Base-by-base conservation (phyloP, 768 basidiomycete genomes). In the Mycena alexandri region DNA sequence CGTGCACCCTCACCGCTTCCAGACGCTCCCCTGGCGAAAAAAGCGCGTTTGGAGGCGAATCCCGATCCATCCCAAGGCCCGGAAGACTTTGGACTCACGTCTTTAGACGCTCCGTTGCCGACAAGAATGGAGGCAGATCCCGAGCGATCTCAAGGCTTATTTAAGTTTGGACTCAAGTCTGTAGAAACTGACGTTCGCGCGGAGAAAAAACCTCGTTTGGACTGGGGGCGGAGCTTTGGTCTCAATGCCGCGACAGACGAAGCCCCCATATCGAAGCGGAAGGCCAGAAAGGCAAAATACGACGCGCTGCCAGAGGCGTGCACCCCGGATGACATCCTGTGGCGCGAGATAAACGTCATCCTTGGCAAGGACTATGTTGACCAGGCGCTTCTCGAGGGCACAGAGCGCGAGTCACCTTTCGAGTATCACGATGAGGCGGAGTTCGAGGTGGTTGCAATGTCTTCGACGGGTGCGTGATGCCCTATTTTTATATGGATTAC, bases 271-370 rank as follows among this genome's bases (percentile, higher is more conserved):
- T 69, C 69, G 4, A 76, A 78, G 60, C 57, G 70, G 42, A 68
- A 75, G 2, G 74, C 77, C 72, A 65, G 74, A 69, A 69, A 73
- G 65, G 73, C 79, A 74, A 78, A 83, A 79, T 80, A 82, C 70
- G 74, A 83, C 47, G 76, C 77, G 38, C 71, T 84, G 2, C 87
- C 89, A 1, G 93, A 93, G 53, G 81, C 86, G 0, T 91, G 86
- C 72, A 91, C 93, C 3, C 71, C 86, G 17, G 92, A 90, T 24
- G 93, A 95, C 73, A 91, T 96, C 13, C 79, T 93, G 33, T 89
- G 86, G 79, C 86, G 83, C 54, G 95, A 98, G 63, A 85, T 96
- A 24, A 75, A 86, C 34, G 83, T 81, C 3, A 80, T 95, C 5
- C 80, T 98, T 3, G 94, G 94, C 2, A 60, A 79, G 50, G 86